Conservation (phyloP, 306 rosid genomes). For the Vachellia pachyceras region DNA sequence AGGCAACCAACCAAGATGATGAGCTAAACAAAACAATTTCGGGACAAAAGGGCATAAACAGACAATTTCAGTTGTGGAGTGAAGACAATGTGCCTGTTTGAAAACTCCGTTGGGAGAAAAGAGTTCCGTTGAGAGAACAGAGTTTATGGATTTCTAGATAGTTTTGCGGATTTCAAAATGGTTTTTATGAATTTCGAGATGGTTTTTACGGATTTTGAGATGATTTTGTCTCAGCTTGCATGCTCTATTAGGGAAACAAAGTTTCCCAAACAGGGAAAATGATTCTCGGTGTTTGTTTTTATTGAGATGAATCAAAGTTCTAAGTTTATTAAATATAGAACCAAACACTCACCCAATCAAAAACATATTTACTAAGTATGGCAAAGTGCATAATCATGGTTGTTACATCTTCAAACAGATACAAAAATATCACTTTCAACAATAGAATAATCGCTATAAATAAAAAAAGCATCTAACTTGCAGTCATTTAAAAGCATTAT, state of each 20-base stretch:
- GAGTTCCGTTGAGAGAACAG: too few species aligned
- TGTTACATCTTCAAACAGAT: neutral
- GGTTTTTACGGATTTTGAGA: too few species aligned
- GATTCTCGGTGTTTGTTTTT: neutral
- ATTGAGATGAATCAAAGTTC: neutral
- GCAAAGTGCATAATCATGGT: neutral
- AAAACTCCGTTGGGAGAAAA: too few species aligned
- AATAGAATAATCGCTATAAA: too few species aligned
- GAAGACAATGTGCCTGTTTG: too few species aligned
- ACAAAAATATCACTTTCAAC: too few species aligned
- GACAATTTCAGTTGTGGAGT: neutral
- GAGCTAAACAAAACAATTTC: neutral
- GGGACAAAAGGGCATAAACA: neutral
- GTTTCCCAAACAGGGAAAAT: too few species aligned
- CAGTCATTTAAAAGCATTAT: neutral
- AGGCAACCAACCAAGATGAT: neutral
- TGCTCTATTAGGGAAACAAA: too few species aligned
- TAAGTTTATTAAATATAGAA: neutral
- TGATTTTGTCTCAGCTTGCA: too few species aligned
- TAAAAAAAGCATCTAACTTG: neutral
- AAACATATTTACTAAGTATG: neutral
- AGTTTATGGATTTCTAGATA: too few species aligned
- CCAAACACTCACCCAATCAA: neutral
- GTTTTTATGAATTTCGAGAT: too few species aligned
- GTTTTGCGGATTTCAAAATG: too few species aligned